A percentile compares a stretch with the other conserved stretches of the same genome.
Conservation (phyloP, 2,329 filamentous ascomycete genomes). For the Orbilia quercus region DNA sequence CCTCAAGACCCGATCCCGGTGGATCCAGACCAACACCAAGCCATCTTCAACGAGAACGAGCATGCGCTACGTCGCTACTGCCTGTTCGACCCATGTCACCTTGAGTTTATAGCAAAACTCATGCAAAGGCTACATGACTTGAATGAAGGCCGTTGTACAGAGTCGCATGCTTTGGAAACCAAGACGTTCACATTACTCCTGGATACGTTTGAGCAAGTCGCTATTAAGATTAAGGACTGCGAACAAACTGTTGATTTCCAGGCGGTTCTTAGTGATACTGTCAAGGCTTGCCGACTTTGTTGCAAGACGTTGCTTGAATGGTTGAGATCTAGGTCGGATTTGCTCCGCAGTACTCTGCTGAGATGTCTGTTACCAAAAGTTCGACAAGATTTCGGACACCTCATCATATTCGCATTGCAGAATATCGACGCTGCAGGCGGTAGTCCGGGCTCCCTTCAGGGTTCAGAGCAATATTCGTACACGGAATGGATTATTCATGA, state of each 20-base stretch:
- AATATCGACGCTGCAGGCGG: conserved; percentile 56
- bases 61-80: conserved; percentile 79
- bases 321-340: conserved; percentile 54
- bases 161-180: conserved; percentile 65
- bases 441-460: conserved; percentile 38
- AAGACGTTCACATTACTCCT: conserved; percentile 64
- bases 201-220: conserved; percentile 78
- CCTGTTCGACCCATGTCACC: conserved; percentile 78
- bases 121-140: conserved; percentile 70
- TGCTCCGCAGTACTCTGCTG: conserved; percentile 57
- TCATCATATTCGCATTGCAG: conserved; percentile 58
- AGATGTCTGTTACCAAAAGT: conserved; percentile 58
- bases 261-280: conserved; percentile 69
- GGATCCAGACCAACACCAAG: conserved; percentile 65
- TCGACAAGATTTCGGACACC: conserved; percentile 57
- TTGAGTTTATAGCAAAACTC: conserved; percentile 73
- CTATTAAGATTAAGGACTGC: conserved; percentile 76
- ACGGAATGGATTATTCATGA: conserved; percentile 57
- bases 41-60: conserved; percentile 78
- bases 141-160: conserved; percentile 66
- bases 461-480: conserved; percentile 37
- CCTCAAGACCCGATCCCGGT: conserved; percentile 64
- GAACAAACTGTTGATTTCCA: conserved; percentile 72
- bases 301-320: conserved; percentile 58
- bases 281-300: conserved; percentile 56